Evolutionary conservation across 306 rosid genomes (phyloP).

Genomic region (Cucurbita argyrosperma): DNA sequence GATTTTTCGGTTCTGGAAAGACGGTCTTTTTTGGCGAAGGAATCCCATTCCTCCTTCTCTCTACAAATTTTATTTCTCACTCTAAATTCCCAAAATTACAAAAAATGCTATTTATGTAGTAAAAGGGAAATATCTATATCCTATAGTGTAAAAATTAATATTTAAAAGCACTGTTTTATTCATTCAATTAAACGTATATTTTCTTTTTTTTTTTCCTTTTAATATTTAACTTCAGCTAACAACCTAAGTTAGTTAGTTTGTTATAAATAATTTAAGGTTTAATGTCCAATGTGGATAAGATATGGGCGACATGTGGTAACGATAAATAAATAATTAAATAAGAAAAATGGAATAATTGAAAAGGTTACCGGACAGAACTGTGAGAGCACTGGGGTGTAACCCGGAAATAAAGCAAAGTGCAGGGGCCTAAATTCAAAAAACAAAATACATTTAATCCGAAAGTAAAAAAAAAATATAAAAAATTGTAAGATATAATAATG

Average conservation of each 20-base stretch:
- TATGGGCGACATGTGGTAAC: neutral
- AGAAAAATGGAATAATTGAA: neutral
- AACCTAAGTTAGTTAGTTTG: too few relatives aligned
- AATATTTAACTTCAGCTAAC: too few relatives aligned
- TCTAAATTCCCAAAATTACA: neutral
- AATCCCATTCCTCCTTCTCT: neutral
- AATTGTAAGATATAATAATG: neutral
- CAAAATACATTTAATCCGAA: neutral
- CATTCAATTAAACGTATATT: neutral
- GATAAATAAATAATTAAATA: neutral
- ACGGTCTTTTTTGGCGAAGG: neutral
- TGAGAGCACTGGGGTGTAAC: neutral
- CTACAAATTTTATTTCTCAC: neutral
- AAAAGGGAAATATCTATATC: neutral
- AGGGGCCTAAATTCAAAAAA: neutral
- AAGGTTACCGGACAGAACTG: neutral
- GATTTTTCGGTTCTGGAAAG: neutral
- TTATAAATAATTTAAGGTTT: neutral
- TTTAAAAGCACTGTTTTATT: neutral
- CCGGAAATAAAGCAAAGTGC: neutral
- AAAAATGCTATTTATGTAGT: neutral
- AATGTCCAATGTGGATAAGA: constrained; percentile 4
- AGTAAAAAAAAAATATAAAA: neutral
- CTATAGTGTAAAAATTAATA: constrained; percentile 1
- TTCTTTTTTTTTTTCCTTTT: too few relatives aligned